Evolutionary conservation across 169 alveolate species (phyloP), one percentile per base, ranked within the genome.

Genomic region (Eimeria maxima): DNA sequence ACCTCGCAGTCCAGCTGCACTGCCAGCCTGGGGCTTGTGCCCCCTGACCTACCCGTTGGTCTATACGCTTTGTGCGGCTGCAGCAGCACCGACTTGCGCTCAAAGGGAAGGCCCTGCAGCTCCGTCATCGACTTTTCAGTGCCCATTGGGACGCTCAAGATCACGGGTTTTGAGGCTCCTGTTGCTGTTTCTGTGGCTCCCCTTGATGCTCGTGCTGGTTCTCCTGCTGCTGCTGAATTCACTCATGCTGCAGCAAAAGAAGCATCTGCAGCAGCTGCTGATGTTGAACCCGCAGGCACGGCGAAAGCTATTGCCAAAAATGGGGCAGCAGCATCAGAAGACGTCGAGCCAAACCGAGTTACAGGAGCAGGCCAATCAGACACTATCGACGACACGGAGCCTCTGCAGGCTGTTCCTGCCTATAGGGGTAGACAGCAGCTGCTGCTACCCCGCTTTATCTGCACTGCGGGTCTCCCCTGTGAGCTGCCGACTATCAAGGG

Each of bases 11-110:
- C 93, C 24, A 42, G 38, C 18, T 93, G 96, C 76, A 65, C 16
- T 20, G 93, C 87, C 27, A 80, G 63, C 3, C 67, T 93, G 33
- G 96, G 96, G 18, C 22, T 93, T 67, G 87, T 80, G 44, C 90
- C 69, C 44, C n/a, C 65, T 6, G 44, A 50, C 57, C 44, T 91
- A 24, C 83, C 89, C 22, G 89, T 74, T 4, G 96, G 96, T 24
- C 50, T n/a, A 29, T 93, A 73, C 83, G 57, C 94, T 14, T 88
- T 95, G 57, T 95, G 97, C 80, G 97, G 97, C 53, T 95, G 97
- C 78, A 84, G 96, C 73, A 55, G 95, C 76, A 93, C 95, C 16
- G 97, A 95, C 69, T 20, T 92, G 63, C 86, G 84, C 29, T 88
- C 69, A 71, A 55, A n/a, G 24, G 95, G 96, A 73, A 67, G 29